phyloP scores from a whole-genome alignment of 805 yeast species.

The Starmerella ratchasimensis region DNA sequence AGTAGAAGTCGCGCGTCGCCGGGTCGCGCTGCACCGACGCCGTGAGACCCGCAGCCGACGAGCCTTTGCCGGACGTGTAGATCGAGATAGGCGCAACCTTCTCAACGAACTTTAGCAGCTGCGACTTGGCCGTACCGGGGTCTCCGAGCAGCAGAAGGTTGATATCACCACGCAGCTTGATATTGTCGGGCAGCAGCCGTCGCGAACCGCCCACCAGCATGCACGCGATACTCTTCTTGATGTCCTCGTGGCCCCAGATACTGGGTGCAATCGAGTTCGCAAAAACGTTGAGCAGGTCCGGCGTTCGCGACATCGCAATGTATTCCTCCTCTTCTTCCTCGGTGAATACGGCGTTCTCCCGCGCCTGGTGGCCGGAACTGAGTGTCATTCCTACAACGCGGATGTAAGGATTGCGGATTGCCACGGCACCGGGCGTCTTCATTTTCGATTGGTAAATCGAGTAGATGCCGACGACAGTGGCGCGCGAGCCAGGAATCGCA shows the following conservation, averaged over 20 bases:
- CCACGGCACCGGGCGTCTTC: constrained; percentile 48
- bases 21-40: constrained; percentile 94
- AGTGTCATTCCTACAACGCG: constrained; percentile 76
- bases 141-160: constrained; percentile 89
- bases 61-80: constrained; percentile 97
- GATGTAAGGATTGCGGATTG: constrained; percentile 84
- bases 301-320: constrained; percentile 61
- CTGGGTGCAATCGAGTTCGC: constrained; percentile 89
- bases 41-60: constrained; percentile 98
- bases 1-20: constrained; percentile 70
- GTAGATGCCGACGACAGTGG: constrained; percentile 83
- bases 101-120: constrained; percentile 85
- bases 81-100: constrained; percentile 89
- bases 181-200: constrained; percentile 84
- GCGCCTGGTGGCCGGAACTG: constrained; percentile 58
- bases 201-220: constrained; percentile 88
- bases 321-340: constrained; percentile 94
- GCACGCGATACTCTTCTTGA: constrained; percentile 87
- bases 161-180: constrained; percentile 93
- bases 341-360: constrained; percentile 50
- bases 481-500: constrained; percentile 90
- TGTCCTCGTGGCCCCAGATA: constrained; percentile 84
- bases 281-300: constrained; percentile 74
- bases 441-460: constrained; percentile 69
- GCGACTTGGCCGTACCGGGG: constrained; percentile 99